These are phyloP conservation scores for Jimgerdemannia lactiflua DNA, from an alignment of 192 early-diverging fungal genomes.

Conservation along the genomic window DNA sequence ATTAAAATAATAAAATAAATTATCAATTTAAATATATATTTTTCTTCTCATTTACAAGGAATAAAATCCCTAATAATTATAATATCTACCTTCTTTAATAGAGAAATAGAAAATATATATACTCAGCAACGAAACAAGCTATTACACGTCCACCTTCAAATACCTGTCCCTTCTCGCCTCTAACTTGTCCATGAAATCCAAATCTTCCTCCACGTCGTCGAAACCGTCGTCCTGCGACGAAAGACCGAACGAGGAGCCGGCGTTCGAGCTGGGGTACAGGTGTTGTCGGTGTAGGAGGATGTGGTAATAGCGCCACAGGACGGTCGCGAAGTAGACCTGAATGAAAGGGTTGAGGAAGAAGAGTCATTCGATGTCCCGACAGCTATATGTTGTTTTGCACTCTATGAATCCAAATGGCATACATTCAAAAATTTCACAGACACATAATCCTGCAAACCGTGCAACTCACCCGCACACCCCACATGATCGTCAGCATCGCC, in stretches of 20 bases:
- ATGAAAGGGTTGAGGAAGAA: neutral
- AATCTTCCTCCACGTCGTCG: neutral
- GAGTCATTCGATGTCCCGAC: neutral
- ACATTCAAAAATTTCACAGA: neutral
- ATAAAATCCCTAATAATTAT: neutral
- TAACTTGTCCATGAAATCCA: neutral
- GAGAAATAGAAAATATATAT: too few relatives aligned
- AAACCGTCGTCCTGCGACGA: neutral
- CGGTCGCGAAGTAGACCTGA: neutral
- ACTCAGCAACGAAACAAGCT: too few relatives aligned
- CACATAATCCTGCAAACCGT: neutral
- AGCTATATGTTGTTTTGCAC: neutral
- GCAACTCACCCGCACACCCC: neutral
- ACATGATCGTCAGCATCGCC: neutral
- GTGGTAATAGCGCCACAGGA: neutral
- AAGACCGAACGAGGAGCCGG: neutral
- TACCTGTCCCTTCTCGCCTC: neutral
- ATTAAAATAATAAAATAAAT: too few relatives aligned
- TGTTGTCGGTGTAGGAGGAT: neutral
- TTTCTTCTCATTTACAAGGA: too few relatives aligned
- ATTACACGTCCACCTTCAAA: neutral
- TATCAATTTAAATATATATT: too few relatives aligned
- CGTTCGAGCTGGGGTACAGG: neutral
- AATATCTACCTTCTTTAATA: neutral
- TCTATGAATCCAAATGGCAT: neutral